Base-by-base conservation (phyloP, 2,329 filamentous ascomycete genomes). In the Phaeosphaeriaceae sp. region DNA sequence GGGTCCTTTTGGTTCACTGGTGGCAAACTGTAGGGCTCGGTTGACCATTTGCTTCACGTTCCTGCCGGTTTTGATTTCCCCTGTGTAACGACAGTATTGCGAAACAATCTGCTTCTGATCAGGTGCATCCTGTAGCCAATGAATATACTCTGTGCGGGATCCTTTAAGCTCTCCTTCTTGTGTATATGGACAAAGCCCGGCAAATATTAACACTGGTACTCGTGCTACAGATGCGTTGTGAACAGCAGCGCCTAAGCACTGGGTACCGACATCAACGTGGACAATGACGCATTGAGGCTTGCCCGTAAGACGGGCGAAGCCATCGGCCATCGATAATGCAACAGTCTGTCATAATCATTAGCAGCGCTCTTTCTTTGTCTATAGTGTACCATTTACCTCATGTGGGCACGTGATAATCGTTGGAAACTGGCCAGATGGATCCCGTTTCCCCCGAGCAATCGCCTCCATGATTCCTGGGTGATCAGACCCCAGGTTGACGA, bases 41-140 rank as follows among this genome's bases (percentile, higher is more conserved):
- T 91, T 91, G 51, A 96, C 88, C 75, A 95, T 87, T 76, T 96
- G 90, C 79, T 95, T 95, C 51, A 95, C 84, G 64, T 95, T 96
- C 66, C 83, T 83, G 13, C 90, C 90, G 2, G 88, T 87, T 76
- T 92, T 92, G 72, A 96, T 86, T 76, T 96, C 92, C 3, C 81
- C 90, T 0, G 87, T 77, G 66, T 94, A 96, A 8, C 91, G 83
- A 70, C 92, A 96, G 73, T 96, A 96, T 75, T 96, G 91, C 0
- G 83, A 79, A 3, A 96, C 78, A 50, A 96, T 92, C 63, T 86
- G 82, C 70, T 88, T 90, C 71, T 93, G 90, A 63, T 93, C 88
- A 0, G 87, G 89, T 2, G 92, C 87, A 71, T 93, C 88, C 64
- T 93, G 89, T 26, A 92, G 87, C 88, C 89, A 93, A 70, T 93